These are phyloP conservation scores for Coemansia sp. DNA, from an alignment of 192 early-diverging fungal genomes.

Conservation along the genomic window DNA sequence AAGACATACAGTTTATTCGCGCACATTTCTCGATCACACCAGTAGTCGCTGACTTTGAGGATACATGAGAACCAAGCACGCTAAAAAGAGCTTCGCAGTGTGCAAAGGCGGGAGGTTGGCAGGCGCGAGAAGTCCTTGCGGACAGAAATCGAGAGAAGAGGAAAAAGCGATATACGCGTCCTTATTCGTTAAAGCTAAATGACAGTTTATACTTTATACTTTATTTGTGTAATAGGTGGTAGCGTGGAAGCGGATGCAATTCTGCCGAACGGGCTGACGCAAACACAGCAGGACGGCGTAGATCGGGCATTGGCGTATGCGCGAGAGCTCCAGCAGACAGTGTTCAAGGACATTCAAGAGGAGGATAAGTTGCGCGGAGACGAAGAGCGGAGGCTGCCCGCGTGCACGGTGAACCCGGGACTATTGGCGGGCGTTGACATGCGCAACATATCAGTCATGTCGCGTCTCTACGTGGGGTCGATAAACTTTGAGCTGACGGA, in stretches of 20 bases:
- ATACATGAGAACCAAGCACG: neutral
- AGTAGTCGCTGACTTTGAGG: neutral
- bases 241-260: neutral
- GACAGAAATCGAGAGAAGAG: neutral
- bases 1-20: neutral
- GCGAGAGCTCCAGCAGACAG: constrained; percentile 52
- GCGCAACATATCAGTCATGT: constrained; percentile 51
- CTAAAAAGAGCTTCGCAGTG: neutral
- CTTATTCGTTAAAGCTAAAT: no score
- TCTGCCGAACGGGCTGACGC: constrained; percentile 32
- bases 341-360: constrained; percentile 42
- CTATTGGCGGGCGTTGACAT: constrained; percentile 42
- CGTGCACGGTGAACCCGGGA: constrained; percentile 42
- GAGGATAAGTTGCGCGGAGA: constrained; percentile 26
- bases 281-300: constrained; percentile 34
- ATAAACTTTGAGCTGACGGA: constrained; percentile 87
- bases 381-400: constrained; percentile 14
- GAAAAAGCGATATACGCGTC: neutral
- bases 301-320: constrained; percentile 47
- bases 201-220: neutral
- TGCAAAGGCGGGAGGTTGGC: neutral
- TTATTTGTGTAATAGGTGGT: neutral
- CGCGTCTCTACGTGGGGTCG: constrained; percentile 81
- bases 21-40: neutral
- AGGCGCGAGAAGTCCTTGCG: neutral